Percentiles rank a stretch among this genome's conserved stretches.
Evolutionary conservation across 2,329 filamentous ascomycete genomes (phyloP).

Genomic region (Tolypocladium pustulatum): DNA sequence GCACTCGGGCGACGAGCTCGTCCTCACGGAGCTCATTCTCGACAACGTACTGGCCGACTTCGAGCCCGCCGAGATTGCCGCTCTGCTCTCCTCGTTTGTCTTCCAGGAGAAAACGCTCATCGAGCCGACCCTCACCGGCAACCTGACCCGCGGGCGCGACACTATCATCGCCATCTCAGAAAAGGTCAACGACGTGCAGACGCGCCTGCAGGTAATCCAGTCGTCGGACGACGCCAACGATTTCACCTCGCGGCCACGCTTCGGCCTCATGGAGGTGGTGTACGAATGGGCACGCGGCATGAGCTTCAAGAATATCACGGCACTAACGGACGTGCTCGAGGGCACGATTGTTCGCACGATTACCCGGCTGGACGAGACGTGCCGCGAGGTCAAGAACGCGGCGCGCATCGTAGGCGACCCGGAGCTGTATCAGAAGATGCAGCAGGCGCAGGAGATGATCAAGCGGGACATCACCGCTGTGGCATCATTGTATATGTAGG

Average conservation of each 20-base stretch:
- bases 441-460: slow-evolving; percentile 93
- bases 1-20: slow-evolving; percentile 91
- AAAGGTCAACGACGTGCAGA: slow-evolving; percentile 85
- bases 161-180: slow-evolving; percentile 86
- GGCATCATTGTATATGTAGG: slow-evolving; percentile 76
- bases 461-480: slow-evolving; percentile 91
- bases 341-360: slow-evolving; percentile 96
- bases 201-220: slow-evolving; percentile 82
- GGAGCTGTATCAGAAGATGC: slow-evolving; percentile 90
- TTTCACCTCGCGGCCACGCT: slow-evolving; percentile 76
- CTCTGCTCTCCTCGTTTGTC: slow-evolving; percentile 85
- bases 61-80: slow-evolving; percentile 93
- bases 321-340: slow-evolving; percentile 90
- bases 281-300: slow-evolving; percentile 98
- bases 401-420: slow-evolving; percentile 93
- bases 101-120: slow-evolving; percentile 94
- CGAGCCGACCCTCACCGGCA: slow-evolving; percentile 69
- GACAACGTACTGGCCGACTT: slow-evolving; percentile 95
- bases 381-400: slow-evolving; percentile 93
- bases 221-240: slow-evolving; percentile 86
- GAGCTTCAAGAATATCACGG: slow-evolving; percentile 96
- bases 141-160: slow-evolving; percentile 70
- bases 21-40: slow-evolving; percentile 89
- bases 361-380: slow-evolving; percentile 88
- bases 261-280: slow-evolving; percentile 93